Percentiles rank a stretch among this genome's conserved stretches.
Conservation (phyloP, 306 rosid genomes). For the Rosa lucieae region DNA sequence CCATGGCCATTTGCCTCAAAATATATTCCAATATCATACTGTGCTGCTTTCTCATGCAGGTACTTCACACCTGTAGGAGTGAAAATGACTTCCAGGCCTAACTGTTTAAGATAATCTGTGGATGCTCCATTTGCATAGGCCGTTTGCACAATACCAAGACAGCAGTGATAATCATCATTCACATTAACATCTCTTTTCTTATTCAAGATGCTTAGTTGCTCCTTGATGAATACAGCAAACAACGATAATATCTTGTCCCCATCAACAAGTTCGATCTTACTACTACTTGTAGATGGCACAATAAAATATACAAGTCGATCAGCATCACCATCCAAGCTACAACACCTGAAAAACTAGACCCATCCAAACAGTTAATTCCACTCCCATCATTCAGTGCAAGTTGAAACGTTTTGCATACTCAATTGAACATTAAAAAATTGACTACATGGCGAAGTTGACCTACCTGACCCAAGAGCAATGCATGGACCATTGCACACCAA, state of each 20-base stretch:
- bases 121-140: slow-evolving; percentile 99
- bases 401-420: not conserved
- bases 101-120: slow-evolving; percentile 63
- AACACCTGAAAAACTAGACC: slow-evolving; percentile 85
- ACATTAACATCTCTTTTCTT: slow-evolving; percentile 31
- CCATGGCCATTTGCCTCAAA: slow-evolving; percentile 99
- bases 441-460: not conserved
- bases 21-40: slow-evolving; percentile 82
- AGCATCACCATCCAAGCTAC: slow-evolving; percentile 98
- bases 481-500: not conserved
- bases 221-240: slow-evolving; percentile 75
- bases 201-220: slow-evolving; percentile 65
- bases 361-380: slow-evolving; percentile 27
- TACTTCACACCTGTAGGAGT: slow-evolving; percentile 93
- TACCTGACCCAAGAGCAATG: not conserved
- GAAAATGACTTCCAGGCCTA: slow-evolving; percentile 72
- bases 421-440: not conserved
- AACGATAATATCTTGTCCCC: slow-evolving; percentile 91
- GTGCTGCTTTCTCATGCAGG: slow-evolving; percentile 83
- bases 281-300: slow-evolving; percentile 51
- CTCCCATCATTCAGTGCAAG: slow-evolving; percentile 2
- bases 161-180: slow-evolving; percentile 38
- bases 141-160: slow-evolving; percentile 81
- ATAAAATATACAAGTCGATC: slow-evolving; percentile 87
- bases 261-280: slow-evolving; percentile 66